phyloP scores from a whole-genome alignment of 768 basidiomycete species.

The Tulasnella sp. region DNA sequence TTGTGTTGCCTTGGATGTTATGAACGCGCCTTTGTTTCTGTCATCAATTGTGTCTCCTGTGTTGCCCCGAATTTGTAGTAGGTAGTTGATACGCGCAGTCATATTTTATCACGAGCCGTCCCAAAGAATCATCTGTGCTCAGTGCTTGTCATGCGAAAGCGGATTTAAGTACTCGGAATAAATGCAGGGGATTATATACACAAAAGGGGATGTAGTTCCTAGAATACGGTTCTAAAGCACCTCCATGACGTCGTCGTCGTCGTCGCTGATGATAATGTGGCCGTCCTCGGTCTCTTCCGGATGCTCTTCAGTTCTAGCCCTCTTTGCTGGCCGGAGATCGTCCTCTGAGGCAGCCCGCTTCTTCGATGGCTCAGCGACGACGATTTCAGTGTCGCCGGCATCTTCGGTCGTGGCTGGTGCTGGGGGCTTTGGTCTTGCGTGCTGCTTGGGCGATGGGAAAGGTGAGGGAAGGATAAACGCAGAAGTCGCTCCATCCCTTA shows the following conservation, averaged over 20 bases:
- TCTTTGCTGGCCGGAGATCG: slow-evolving; percentile 28
- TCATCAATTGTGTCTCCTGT: no score
- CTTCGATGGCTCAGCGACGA: slow-evolving; percentile 46
- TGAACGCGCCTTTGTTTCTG: no score
- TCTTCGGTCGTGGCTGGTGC: slow-evolving; percentile 41
- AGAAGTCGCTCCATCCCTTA: slow-evolving; percentile 45
- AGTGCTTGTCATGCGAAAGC: no score
- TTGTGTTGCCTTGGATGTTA: not conserved
- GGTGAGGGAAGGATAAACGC: slow-evolving; percentile 63
- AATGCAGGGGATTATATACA: no score
- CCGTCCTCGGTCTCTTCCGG: slow-evolving; percentile 13
- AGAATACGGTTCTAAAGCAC: not conserved
- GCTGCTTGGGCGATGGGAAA: slow-evolving; percentile 60
- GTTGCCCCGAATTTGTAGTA: not conserved
- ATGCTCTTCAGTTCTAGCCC: slow-evolving; percentile 14
- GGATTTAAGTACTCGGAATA: no score
- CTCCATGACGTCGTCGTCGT: slow-evolving; percentile 32
- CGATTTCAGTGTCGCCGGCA: slow-evolving; percentile 51
- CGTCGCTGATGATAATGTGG: slow-evolving; percentile 25
- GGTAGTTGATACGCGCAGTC: not conserved
- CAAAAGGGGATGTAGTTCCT: no score
- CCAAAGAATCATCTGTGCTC: no score
- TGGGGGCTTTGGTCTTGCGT: slow-evolving; percentile 46
- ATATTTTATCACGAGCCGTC: not conserved
- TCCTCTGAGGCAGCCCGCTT: slow-evolving; percentile 57